Base-by-base conservation (phyloP, 1,139 yeast species). In the Pichia sp. region DNA sequence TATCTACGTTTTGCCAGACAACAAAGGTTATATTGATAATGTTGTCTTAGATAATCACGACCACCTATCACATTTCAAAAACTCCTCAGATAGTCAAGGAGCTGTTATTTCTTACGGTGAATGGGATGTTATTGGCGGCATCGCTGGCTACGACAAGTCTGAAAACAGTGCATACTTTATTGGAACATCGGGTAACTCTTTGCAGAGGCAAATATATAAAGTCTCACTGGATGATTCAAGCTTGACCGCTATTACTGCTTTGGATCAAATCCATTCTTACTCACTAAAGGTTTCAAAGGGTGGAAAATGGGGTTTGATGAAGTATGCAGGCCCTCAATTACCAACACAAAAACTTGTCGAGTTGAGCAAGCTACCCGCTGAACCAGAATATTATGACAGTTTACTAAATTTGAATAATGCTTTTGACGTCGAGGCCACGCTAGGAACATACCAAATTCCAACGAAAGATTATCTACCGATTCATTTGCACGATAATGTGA, bases 51-150 rank as follows among this genome's bases (percentile, higher is more conserved):
- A 84, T 54, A 85, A 86, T 0, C 79, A 72, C 63, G 81, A 81
- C 54, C 96, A 89, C 63, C 69, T 93, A 49, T 96, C 85, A 0
- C 78, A 80, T 59, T 92, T 84, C 64, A 75, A 82, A 7, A 49
- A 50, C 16, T 44, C 60, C 4, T 38, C 49, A 2, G 57, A 54
- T 26, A 72, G 77, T 3, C 73, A 81, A 1, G 69, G 72, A 2
- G 74, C 70, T 48, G 58, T 83, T 15, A 68, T 90, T 42, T 84
- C 95, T 0, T 63, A 75, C 1, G 84, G 86, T 11, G 70, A 77
- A 1, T 90, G 90, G 92, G 96, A 86, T 62, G 85, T 86, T 3
- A 75, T 78, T 36, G 78, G 81, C 6, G 84, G 85, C 1, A 73
- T 73, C 0, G 70, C 83, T 4, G 80, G 80, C 0, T 86, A 78